Evolutionary conservation across 2,329 filamentous ascomycete species (phyloP).

Genomic region (Tricladium varicosporioides): DNA sequence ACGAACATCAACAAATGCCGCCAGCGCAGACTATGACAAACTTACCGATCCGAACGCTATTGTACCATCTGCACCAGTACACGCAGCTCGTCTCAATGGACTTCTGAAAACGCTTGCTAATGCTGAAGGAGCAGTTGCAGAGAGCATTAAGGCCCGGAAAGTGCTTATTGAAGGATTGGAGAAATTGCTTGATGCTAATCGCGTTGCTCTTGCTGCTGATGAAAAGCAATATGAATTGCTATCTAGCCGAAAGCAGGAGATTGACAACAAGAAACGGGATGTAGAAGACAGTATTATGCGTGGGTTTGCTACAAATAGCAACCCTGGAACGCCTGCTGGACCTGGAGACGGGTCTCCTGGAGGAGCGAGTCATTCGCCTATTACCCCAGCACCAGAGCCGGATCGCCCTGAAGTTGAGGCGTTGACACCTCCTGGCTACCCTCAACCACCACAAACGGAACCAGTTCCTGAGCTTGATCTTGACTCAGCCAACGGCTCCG

Average conservation of each 20-base stretch:
- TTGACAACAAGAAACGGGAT: constrained; percentile 80
- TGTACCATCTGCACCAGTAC: constrained; percentile 80
- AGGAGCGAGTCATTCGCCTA: constrained; percentile 33
- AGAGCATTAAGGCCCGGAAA: constrained; percentile 82
- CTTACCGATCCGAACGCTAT: constrained; percentile 68
- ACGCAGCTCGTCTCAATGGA: constrained; percentile 84
- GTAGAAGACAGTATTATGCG: constrained; percentile 92
- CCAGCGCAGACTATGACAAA: constrained; percentile 81
- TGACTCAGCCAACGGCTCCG: constrained; percentile 36
- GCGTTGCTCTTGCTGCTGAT: constrained; percentile 66
- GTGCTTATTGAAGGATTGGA: constrained; percentile 78
- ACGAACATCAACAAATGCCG: constrained; percentile 65
- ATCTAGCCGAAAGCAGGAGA: constrained; percentile 62
- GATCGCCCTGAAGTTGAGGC: constrained; percentile 81
- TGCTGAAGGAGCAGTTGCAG: constrained; percentile 84
- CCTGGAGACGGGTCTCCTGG: constrained; percentile 41
- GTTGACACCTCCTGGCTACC: constrained; percentile 74
- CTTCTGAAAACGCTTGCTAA: constrained; percentile 86
- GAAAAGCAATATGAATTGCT: constrained; percentile 64
- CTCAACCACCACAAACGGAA: constrained; percentile 37
- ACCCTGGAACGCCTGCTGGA: constrained; percentile 48
- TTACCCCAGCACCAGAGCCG: constrained; percentile 53
- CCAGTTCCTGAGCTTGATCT: constrained; percentile 36
- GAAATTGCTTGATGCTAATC: constrained; percentile 74
- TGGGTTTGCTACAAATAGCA: constrained; percentile 64